Base-by-base conservation (phyloP, 176 grass and related monocot species). In the Eremochloa ophiuroides region DNA sequence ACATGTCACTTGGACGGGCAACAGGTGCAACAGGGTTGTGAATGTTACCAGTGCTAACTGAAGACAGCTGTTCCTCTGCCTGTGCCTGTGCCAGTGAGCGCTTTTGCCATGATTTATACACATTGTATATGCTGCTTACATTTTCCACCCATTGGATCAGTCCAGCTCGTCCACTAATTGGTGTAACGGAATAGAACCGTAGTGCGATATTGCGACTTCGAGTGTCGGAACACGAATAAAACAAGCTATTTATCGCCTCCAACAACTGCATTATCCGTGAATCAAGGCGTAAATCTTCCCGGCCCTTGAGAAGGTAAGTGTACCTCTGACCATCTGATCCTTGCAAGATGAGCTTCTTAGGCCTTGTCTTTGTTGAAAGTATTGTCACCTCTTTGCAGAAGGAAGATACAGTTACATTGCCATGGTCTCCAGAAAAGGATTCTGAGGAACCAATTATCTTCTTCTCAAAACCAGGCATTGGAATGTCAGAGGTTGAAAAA, bases 391-490 rank as follows among this genome's bases (percentile, higher is more conserved):
- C 90, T 78, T 98, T 87, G 71, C 81, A 90, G 74, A 98, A 94
- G 55, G 95, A 94, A 63, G 90, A 88, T 60, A 98, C 71, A 61
- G 95, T 94, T 71, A 98, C 38, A 72, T 71, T 87, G 38, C 83
- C 85, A 85, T 85, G 89, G 62, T 27, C 75, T 82, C 80, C 87
- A 80, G 62, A 67, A 66, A 86, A 85, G 65, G 48, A 79, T 69
- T 89, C 82, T 62, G 74, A 80, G 74, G 88, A 85, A 90, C 85
- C 76, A 89, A 84, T 64, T 80, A 82, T 90, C 84, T 97, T 92
- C 85, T 94, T 98, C 86, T 98, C 95, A 87, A 98, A 93, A 83
- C 95, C 95, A 83, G 95, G 95, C 92, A 98, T 94, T 88, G 95
- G 95, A 94, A 98, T 94, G 72, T 98, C 90, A 85, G 95, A 98